Evolutionary conservation across 208 protist species (phyloP).

Genomic region (Crithidia expoeki): DNA sequence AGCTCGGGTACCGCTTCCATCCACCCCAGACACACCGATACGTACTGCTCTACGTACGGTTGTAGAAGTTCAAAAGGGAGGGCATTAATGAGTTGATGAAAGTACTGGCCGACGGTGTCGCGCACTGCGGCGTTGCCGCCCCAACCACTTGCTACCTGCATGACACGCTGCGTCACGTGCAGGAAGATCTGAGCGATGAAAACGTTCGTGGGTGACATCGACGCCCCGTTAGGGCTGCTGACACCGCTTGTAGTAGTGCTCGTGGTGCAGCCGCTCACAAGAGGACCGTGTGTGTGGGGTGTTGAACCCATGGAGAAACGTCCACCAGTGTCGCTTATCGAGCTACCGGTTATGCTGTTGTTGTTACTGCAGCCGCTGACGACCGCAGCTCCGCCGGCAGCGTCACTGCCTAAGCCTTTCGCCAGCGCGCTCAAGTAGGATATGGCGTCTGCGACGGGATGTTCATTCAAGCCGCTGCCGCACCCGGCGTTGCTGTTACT

Average conservation of each 20-base stretch:
- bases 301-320: background rate
- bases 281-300: conserved; percentile 6
- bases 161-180: conserved; percentile 44
- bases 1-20: conserved; percentile 71
- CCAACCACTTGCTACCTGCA: conserved; percentile 39
- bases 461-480: conserved; percentile 7
- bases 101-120: conserved; percentile 58
- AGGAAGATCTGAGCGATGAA: conserved; percentile 45
- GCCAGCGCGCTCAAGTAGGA: conserved; percentile 57
- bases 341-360: background rate
- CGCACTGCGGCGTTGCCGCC: conserved; percentile 45
- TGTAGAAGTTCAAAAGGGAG: conserved; percentile 58
- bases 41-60: conserved; percentile 48
- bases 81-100: conserved; percentile 69
- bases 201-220: conserved; percentile 8
- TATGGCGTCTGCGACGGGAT: conserved; percentile 53
- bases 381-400: background rate
- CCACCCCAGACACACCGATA: conserved; percentile 47
- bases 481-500: background rate
- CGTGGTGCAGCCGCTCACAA: background rate
- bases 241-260: background rate
- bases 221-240: background rate
- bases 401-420: conserved; percentile 39
- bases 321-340: background rate
- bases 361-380: conserved; percentile 1